phyloP scores from a whole-genome alignment of 2,329 filamentous ascomycete genomes.

The Epichloe glyceriae region DNA sequence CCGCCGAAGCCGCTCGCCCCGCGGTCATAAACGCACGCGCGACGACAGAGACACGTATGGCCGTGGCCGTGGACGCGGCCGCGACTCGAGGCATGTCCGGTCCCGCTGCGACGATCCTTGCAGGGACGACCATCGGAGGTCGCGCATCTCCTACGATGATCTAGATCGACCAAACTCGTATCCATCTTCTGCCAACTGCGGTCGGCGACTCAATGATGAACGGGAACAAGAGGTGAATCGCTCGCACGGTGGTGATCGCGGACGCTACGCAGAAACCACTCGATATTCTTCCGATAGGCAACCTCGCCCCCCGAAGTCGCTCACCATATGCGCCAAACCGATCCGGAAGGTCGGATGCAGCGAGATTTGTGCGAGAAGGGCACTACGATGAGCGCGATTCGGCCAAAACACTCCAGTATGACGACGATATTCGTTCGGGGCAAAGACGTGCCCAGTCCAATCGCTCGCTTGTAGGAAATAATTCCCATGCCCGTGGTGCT shows the following conservation, averaged over 20 bases:
- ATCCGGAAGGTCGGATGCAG: conserved; percentile 22
- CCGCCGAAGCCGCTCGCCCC: conserved; percentile 45
- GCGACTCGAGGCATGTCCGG: conserved; percentile 47
- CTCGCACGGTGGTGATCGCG: conserved; percentile 11
- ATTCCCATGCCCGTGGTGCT: conserved; percentile 44
- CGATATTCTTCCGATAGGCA: conserved; percentile 35
- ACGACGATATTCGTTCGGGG: conserved; percentile 2
- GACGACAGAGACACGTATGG: conserved; percentile 48
- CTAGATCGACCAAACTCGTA: conserved; percentile 36
- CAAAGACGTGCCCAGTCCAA: conserved; percentile 45
- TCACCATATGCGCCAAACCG: conserved; percentile 32
- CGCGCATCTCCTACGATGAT: conserved; percentile 42
- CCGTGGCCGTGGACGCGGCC: conserved; percentile 29
- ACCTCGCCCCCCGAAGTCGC: conserved; percentile 41
- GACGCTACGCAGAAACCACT: conserved; percentile 23
- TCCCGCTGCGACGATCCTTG: conserved; percentile 47
- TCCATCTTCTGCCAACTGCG: not conserved
- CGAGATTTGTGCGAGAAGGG: conserved; percentile 20
- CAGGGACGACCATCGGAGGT: conserved; percentile 32
- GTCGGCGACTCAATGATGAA: conserved; percentile 21
- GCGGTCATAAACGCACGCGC: conserved; percentile 53
- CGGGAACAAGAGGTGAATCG: conserved; percentile 22
- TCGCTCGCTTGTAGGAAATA: conserved; percentile 46
- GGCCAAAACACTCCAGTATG: conserved; percentile 5
- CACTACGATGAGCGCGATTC: conserved; percentile 4